Percentiles rank a stretch among this genome's conserved stretches.
These are phyloP conservation scores for Magnolia changhungtana DNA, from an alignment of 164 flowering plant genomes.

Conservation along the genomic window DNA sequence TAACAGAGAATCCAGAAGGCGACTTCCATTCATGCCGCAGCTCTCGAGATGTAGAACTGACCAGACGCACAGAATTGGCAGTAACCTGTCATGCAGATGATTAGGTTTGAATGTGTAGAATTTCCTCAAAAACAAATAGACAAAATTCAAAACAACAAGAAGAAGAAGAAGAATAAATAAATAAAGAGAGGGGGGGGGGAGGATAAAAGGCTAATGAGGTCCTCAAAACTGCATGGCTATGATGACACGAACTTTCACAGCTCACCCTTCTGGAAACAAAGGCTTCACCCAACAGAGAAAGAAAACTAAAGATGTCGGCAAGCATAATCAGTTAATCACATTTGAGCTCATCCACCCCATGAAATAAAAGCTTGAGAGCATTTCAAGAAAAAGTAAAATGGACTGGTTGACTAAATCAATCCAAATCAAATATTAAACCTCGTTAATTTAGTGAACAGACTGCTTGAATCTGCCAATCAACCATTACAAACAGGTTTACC, in stretches of 20 bases:
- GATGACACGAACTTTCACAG: background rate
- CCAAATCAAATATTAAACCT: background rate
- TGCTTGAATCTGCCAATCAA: too few relatives aligned
- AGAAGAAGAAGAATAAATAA: background rate
- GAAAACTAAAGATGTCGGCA: too few relatives aligned
- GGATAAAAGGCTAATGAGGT: background rate
- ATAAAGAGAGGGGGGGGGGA: too few relatives aligned
- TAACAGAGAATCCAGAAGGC: slow-evolving; percentile 78
- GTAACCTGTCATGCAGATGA: slow-evolving; percentile 57
- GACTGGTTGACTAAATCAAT: background rate
- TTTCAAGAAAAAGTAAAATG: background rate
- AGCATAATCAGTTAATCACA: too few relatives aligned
- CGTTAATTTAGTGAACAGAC: too few relatives aligned
- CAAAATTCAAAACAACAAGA: background rate
- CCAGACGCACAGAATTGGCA: slow-evolving; percentile 79
- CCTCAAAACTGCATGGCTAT: background rate
- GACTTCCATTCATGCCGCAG: slow-evolving; percentile 81
- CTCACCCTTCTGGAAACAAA: background rate
- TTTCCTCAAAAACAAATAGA: background rate
- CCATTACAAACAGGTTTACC: too few relatives aligned
- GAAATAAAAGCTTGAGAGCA: background rate
- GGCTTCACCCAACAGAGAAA: background rate
- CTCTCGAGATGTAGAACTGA: slow-evolving; percentile 73
- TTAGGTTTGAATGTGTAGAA: background rate
- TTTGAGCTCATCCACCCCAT: too few relatives aligned